Conservation (phyloP, 2,329 filamentous ascomycete genomes). For the Penicillium polonicum region DNA sequence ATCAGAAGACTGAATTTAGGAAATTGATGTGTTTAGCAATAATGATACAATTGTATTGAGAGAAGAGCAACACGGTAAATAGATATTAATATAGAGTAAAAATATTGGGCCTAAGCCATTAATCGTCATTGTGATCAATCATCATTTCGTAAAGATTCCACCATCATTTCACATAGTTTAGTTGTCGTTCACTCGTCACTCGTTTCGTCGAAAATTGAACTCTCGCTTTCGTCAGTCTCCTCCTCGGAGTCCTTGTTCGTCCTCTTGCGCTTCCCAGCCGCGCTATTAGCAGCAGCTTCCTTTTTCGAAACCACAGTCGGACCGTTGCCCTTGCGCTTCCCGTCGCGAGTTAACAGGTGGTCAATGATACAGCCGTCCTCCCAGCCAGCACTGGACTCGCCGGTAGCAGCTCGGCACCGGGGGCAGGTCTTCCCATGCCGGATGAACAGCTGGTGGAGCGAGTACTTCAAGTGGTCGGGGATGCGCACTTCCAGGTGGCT, state of each 20-base stretch:
- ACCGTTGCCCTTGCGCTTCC: conserved; percentile 44
- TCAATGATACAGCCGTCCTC: conserved; percentile 64
- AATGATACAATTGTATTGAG: neutral
- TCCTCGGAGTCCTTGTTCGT: neutral
- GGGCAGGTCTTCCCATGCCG: conserved; percentile 62
- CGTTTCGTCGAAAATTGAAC: neutral
- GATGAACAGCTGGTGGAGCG: conserved; percentile 62
- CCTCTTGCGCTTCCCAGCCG: neutral
- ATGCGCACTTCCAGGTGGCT: conserved; percentile 61
- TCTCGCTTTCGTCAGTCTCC: conserved; percentile 2
- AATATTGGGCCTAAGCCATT: neutral
- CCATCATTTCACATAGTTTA: neutral
- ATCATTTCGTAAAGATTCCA: neutral
- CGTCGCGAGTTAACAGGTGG: conserved; percentile 59
- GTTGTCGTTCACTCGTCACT: conserved; percentile 1
- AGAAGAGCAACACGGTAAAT: neutral
- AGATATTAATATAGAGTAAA: neutral
- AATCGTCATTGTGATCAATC: neutral
- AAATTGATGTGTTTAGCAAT: neutral
- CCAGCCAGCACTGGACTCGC: conserved; percentile 62
- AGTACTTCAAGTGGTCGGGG: conserved; percentile 63
- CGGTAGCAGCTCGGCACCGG: conserved; percentile 61
- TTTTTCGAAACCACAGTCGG: neutral
- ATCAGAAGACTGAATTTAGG: neutral
- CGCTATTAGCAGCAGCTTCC: neutral